Evolutionary conservation across 1,284 basidiomycete genomes (phyloP), one percentile per base, ranked within the genome.

Genomic region (Sanghuangporus sanghuang): DNA sequence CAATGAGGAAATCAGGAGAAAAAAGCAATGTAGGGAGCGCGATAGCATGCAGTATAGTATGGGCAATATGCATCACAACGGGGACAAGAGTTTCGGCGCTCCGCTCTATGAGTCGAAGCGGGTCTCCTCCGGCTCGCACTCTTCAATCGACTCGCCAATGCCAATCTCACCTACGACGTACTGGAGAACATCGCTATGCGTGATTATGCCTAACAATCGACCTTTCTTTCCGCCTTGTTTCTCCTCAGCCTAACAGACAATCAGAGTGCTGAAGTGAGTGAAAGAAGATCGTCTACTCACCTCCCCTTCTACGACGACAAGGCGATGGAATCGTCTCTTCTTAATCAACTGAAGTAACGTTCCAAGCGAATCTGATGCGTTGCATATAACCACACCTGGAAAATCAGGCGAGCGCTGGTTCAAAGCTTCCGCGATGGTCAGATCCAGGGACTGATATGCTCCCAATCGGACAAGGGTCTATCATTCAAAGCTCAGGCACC

Each of bases 321-420:
- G 76, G 55, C 97, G 87, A 74, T 99, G 97, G 6, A 98, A 94
- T 27, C 97, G 81, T 39, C 95, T 86, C 72, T 95, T 94, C 76
- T 95, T 93, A 73, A 99, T 92, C 23, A 98, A 85, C 65, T 93
- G 89, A 66, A 99, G 85, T 23, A 99, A 83, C 1, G 93, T 95
- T 1, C 92, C 93, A n/a, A 99, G 79, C 0, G 95, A 95, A 73
- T 99, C 96, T 6, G 90, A 86, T 1, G 94, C 93, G 1, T 93
- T 94, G 73, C 97, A 99, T 21, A 96, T 93, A 65, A 98, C 94
- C 2, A 99, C 95, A 14, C 97, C 97, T 7, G 93, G 89, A 73
- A 98, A 99, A 74, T 99, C 97, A 6, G 90, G 84, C 7, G 90
- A 91, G 6, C 97, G 88, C 71, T 96, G 90, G 67, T 89, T 91